These are phyloP conservation scores for Picea sitchensis DNA, from an alignment of 75 land plant species.

Conservation along the genomic window DNA sequence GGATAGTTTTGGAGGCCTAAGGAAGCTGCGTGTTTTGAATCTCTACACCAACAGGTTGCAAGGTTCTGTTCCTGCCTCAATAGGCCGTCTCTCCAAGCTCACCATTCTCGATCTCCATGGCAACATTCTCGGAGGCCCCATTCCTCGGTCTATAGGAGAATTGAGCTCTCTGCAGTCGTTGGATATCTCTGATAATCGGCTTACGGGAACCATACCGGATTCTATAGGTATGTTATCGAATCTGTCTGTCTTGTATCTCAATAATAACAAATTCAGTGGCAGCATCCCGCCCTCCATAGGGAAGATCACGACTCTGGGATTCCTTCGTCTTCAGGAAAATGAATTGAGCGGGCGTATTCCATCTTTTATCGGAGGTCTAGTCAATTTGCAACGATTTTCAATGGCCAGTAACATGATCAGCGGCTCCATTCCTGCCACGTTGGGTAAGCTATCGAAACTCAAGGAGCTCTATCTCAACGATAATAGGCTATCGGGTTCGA, in stretches of 20 bases:
- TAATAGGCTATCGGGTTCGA: constrained; percentile 30
- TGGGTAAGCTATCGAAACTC: constrained; percentile 20
- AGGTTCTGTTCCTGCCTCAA: constrained; percentile 46
- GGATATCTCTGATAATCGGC: constrained; percentile 37
- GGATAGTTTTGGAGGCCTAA: constrained; percentile 18
- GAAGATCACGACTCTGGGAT: constrained; percentile 10
- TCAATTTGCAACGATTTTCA: constrained; percentile 19
- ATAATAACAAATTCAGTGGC: constrained; percentile 27
- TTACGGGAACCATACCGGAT: constrained; percentile 49
- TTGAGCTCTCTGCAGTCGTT: constrained; percentile 16
- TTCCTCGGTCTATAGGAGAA: constrained; percentile 24
- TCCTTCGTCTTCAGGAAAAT: constrained; percentile 29
- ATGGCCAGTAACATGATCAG: constrained; percentile 21
- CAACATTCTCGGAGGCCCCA: constrained; percentile 18
- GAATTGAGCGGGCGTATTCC: constrained; percentile 16
- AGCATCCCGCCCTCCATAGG: constrained; percentile 23
- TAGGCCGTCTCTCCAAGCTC: background rate
- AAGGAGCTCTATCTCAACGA: constrained; percentile 21
- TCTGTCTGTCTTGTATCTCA: constrained; percentile 15
- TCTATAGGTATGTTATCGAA: background rate
- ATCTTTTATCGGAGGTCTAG: constrained; percentile 10
- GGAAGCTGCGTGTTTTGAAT: constrained; percentile 19
- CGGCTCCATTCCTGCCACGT: constrained; percentile 28
- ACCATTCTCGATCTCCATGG: constrained; percentile 18
- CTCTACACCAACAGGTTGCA: constrained; percentile 42